Evolutionary conservation across 2,329 filamentous ascomycete genomes (phyloP).

Genomic region (Claviceps sp.): DNA sequence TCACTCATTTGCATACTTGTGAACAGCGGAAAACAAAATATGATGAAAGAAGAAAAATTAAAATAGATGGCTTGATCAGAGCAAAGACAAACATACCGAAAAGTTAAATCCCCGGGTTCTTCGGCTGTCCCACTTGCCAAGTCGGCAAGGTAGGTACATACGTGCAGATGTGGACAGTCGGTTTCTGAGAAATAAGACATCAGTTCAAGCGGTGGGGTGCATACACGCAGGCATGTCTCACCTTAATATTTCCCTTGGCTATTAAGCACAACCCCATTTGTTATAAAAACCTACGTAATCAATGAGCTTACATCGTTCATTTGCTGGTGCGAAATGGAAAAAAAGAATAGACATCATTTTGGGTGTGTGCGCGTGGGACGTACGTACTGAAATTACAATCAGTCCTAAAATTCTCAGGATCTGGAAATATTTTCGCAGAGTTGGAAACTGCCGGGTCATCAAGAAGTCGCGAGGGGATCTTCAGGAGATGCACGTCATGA

Average conservation of each 20-base stretch:
- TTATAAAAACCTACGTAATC: neutral
- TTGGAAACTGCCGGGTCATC: neutral
- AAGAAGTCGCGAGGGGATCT: no score
- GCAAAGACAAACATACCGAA: neutral
- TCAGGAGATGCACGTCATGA: neutral
- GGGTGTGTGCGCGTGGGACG: no score
- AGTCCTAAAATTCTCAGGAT: neutral
- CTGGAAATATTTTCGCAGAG: neutral
- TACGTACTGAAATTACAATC: no score
- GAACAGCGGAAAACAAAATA: neutral
- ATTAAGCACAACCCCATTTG: neutral
- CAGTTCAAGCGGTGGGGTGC: neutral
- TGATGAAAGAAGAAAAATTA: neutral
- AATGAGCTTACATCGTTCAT: neutral
- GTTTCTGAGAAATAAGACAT: neutral
- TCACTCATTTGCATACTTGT: neutral
- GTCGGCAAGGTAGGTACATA: neutral
- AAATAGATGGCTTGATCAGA: neutral
- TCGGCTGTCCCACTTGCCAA: neutral
- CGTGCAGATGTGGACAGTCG: neutral
- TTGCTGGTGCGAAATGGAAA: neutral
- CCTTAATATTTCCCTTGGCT: neutral
- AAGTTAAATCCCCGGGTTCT: neutral
- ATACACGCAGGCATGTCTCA: neutral
- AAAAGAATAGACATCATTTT: neutral